Conservation (phyloP, 2,329 filamentous ascomycete genomes). For the Ilyonectria mors-panacis region DNA sequence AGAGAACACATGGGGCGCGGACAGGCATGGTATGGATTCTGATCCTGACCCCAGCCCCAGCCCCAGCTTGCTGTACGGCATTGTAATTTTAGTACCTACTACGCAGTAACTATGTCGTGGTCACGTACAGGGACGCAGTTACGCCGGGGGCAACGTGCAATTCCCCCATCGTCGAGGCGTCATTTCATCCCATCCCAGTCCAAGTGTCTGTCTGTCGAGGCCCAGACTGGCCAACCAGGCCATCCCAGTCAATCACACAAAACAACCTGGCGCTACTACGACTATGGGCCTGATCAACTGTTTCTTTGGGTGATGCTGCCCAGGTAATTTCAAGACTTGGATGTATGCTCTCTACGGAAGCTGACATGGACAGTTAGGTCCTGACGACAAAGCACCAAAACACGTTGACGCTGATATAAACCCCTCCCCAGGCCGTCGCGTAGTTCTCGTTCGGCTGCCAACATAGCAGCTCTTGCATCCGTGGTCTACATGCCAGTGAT, state of each 20-base stretch:
- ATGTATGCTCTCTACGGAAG: too few relatives aligned
- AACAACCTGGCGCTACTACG: background rate
- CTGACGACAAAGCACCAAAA: background rate
- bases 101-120: background rate
- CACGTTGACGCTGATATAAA: background rate
- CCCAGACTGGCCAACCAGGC: background rate
- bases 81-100: slow-evolving; percentile 1
- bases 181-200: slow-evolving; percentile 2
- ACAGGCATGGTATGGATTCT: background rate
- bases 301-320: slow-evolving; percentile 1
- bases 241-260: slow-evolving; percentile 2
- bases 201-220: background rate
- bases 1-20: background rate
- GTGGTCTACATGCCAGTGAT: too few relatives aligned
- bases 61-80: slow-evolving; percentile 10
- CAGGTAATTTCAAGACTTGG: slow-evolving; percentile 3
- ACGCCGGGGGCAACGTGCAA: background rate
- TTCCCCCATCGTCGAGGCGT: background rate
- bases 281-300: background rate
- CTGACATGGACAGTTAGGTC: too few relatives aligned
- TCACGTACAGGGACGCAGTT: background rate
- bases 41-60: background rate
- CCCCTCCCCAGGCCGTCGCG: background rate
- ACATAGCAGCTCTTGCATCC: background rate
- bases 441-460: background rate